These are phyloP conservation scores for Coelastrella sp. DNA, from an alignment of 139 green algal genomes.

Conservation along the genomic window DNA sequence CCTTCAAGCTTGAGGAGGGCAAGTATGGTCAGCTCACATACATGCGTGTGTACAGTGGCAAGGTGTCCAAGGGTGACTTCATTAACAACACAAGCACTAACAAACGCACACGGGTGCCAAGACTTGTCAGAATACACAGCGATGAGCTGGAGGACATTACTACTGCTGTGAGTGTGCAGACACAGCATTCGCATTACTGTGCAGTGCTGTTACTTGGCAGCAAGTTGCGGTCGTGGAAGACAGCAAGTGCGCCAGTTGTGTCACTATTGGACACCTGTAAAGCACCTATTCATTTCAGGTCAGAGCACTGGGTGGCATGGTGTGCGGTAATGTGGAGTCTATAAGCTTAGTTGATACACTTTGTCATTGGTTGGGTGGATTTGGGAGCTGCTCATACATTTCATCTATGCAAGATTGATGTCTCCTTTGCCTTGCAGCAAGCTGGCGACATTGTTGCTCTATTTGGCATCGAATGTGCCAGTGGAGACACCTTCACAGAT, in stretches of 20 bases:
- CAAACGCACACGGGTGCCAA: constrained; percentile 90
- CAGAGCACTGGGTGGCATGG: too few relatives aligned
- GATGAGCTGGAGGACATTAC: constrained; percentile 95
- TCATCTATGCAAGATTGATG: neutral
- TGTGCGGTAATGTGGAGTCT: too few relatives aligned
- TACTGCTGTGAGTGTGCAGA: constrained; percentile 54
- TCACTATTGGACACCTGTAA: too few relatives aligned
- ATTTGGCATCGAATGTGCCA: constrained; percentile 98
- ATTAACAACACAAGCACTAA: constrained; percentile 84
- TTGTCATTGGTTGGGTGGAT: too few relatives aligned
- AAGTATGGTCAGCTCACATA: constrained; percentile 99
- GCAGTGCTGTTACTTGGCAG: neutral
- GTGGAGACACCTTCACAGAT: constrained; percentile 97
- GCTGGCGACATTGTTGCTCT: constrained; percentile 98
- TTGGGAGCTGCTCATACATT: too few relatives aligned
- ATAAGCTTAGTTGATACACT: too few relatives aligned
- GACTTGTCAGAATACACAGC: constrained; percentile 94
- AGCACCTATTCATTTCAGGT: too few relatives aligned
- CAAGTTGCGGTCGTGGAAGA: too few relatives aligned
- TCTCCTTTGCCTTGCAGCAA: constrained; percentile 11
- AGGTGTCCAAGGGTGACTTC: constrained; percentile 84
- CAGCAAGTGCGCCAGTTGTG: too few relatives aligned
- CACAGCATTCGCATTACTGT: neutral
- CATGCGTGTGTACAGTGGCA: constrained; percentile 95
- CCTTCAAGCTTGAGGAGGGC: constrained; percentile 99